A percentile compares a stretch with the other conserved stretches of the same genome.
phyloP scores from a whole-genome alignment of 169 alveolate genomes.

The Miamiensis avidus region DNA sequence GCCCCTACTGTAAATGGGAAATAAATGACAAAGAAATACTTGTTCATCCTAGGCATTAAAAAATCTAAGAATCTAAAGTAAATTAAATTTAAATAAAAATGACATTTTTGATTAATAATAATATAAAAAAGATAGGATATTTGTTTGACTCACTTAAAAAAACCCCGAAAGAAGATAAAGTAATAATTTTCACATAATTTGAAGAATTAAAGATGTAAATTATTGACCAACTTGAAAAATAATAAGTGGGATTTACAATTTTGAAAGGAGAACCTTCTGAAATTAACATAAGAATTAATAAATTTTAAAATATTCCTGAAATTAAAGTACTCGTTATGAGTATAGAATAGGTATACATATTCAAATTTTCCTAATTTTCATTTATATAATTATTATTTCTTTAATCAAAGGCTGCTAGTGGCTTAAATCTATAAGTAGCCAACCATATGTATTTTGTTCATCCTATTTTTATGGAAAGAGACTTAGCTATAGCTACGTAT shows the following conservation, averaged over 20 bases:
- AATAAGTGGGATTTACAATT: not conserved
- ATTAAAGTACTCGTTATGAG: conserved; percentile 4
- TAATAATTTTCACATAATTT: conserved; percentile 16
- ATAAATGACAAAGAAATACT: not conserved
- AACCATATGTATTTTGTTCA: conserved; percentile 12
- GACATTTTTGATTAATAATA: too few relatives aligned
- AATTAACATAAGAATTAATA: conserved; percentile 3
- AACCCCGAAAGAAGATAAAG: conserved; percentile 2
- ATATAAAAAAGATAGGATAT: not conserved
- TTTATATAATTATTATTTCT: too few relatives aligned
- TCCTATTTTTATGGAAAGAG: conserved; percentile 5
- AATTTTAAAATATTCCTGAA: not conserved
- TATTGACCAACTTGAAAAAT: not conserved
- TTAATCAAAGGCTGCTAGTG: conserved; percentile 9
- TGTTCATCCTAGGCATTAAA: not conserved
- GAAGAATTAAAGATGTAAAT: not conserved
- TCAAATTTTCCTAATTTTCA: too few relatives aligned
- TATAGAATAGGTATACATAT: not conserved
- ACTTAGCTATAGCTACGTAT: conserved; percentile 12
- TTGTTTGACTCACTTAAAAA: not conserved
- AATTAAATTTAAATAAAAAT: not conserved
- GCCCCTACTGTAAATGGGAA: conserved; percentile 10
- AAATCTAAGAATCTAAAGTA: too few relatives aligned
- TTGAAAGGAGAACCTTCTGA: conserved; percentile 22
- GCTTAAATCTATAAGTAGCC: not conserved